phyloP scores from a whole-genome alignment of 495 filamentous ascomycete genomes.

The Friedmanniomyces simplex region DNA sequence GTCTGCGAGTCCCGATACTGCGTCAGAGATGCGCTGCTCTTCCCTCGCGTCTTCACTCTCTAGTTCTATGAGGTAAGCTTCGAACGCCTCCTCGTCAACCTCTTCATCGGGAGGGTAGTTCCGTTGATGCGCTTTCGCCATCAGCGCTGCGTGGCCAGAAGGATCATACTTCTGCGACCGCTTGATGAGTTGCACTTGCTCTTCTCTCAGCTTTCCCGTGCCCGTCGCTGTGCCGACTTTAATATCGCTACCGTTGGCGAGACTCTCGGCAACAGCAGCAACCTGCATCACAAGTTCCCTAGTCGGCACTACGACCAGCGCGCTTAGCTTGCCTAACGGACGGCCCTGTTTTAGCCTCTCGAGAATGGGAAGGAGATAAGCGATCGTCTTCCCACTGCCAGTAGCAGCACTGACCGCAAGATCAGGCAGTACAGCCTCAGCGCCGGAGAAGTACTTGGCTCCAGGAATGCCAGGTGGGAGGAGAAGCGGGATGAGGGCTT shows the following conservation, averaged over 20 bases:
- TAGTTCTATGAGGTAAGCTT: constrained; percentile 36
- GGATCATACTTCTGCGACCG: constrained; percentile 52
- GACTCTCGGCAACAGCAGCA: constrained; percentile 58
- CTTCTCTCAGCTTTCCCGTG: constrained; percentile 60
- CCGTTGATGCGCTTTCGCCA: constrained; percentile 24
- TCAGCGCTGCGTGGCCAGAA: constrained; percentile 34
- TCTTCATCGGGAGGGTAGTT: constrained; percentile 34
- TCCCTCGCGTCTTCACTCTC: constrained; percentile 12
- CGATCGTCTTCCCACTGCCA: constrained; percentile 86
- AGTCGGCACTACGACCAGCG: constrained; percentile 77
- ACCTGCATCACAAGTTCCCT: constrained; percentile 82
- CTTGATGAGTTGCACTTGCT: constrained; percentile 58
- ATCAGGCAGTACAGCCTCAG: constrained; percentile 37
- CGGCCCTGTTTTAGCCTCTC: constrained; percentile 52
- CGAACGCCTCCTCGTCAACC: constrained; percentile 42
- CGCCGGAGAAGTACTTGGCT: constrained; percentile 12
- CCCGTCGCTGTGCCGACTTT: constrained; percentile 76
- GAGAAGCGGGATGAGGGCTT: constrained; percentile 67
- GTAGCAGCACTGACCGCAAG: constrained; percentile 81
- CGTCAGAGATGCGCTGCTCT: constrained; percentile 23
- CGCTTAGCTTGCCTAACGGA: constrained; percentile 51
- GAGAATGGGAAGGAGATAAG: constrained; percentile 80
- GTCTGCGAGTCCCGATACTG: constrained; percentile 37
- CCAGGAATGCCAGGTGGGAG: constrained; percentile 35
- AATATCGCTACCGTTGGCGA: constrained; percentile 51